phyloP scores from a whole-genome alignment of 257 asterid genomes.

The Scutellaria baicalensis region DNA sequence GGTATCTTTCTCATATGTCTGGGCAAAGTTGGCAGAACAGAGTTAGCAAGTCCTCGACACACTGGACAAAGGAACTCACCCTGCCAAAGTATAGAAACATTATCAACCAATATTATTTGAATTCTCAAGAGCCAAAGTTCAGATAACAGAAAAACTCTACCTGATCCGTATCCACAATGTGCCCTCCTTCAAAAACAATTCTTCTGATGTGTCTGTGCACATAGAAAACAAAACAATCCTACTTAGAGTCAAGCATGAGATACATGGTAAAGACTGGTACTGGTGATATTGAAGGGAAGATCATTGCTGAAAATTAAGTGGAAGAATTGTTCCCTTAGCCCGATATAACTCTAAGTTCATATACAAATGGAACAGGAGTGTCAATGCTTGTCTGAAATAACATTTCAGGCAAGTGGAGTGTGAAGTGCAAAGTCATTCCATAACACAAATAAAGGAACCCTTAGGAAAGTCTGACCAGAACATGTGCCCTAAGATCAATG shows the following conservation, averaged over 20 bases:
- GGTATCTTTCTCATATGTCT: conserved; percentile 32
- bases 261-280: not conserved
- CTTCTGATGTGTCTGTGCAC: conserved; percentile 63
- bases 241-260: not conserved
- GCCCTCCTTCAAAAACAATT: conserved; percentile 93
- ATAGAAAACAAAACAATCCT: conserved; percentile 5
- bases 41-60: conserved; percentile 92
- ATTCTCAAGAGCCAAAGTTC: conserved; percentile 8
- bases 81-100: conserved; percentile 34
- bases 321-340: not conserved
- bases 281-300: conserved; percentile 3
- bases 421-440: not conserved
- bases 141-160: conserved; percentile 29
- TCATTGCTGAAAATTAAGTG: not conserved
- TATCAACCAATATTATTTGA: conserved; percentile 12
- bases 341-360: not conserved
- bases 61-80: conserved; percentile 99
- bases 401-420: not conserved
- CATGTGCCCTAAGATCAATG: not conserved
- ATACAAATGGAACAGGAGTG: not conserved
- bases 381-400: not conserved
- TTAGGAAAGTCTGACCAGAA: not conserved
- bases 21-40: conserved; percentile 65
- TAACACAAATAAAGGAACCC: not conserved
- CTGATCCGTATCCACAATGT: conserved; percentile 95